A percentile compares a stretch with the other conserved stretches of the same genome.
These are phyloP conservation scores for Arthroderma sp. DNA, from an alignment of 2,329 filamentous ascomycete species.

Conservation along the genomic window DNA sequence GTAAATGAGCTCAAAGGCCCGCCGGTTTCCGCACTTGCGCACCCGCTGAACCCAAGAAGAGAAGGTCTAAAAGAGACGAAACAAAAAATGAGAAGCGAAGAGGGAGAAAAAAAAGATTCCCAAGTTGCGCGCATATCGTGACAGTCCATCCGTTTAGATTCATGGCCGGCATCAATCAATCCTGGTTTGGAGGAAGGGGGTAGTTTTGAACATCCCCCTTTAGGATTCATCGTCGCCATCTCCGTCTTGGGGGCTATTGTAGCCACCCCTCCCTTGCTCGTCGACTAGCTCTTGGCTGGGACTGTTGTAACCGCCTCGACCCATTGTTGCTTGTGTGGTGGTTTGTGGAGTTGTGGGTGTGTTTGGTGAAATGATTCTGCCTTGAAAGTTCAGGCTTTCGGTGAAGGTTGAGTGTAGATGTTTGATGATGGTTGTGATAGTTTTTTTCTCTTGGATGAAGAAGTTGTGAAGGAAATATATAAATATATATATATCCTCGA, in stretches of 20 bases:
- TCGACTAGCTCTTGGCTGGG: slow-evolving; percentile 14
- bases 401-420: background rate
- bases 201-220: background rate
- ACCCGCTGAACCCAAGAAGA: background rate
- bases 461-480: background rate
- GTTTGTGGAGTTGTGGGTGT: background rate
- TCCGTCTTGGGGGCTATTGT: slow-evolving; percentile 20
- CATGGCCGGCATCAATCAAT: slow-evolving; percentile 9
- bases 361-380: background rate
- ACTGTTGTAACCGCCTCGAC: slow-evolving; percentile 26
- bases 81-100: background rate
- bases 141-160: background rate
- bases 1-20: slow-evolving; percentile 9
- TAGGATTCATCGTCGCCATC: slow-evolving; percentile 14
- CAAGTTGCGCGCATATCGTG: background rate
- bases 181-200: background rate
- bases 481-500: background rate
- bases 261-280: slow-evolving; percentile 24
- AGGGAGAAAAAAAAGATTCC: background rate
- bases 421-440: too few relatives aligned
- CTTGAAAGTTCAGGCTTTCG: background rate
- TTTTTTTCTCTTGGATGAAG: too few relatives aligned
- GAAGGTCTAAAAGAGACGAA: background rate
- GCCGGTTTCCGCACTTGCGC: background rate
- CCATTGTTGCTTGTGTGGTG: slow-evolving; percentile 20